Base-by-base conservation (phyloP, 768 basidiomycete species). In the Panellus pusillus region DNA sequence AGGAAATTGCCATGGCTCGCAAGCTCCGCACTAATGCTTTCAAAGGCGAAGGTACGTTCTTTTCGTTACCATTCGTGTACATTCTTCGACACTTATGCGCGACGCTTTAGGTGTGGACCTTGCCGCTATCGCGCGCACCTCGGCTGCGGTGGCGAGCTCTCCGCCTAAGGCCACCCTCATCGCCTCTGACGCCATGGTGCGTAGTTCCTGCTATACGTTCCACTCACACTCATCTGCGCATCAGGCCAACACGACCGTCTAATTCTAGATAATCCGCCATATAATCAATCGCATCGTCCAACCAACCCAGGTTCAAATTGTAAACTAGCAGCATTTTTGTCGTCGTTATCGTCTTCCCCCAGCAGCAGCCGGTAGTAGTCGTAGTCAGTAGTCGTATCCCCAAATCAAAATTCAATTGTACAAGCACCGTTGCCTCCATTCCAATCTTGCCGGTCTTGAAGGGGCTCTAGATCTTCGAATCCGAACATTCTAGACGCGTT, bases 41-140 rank as follows among this genome's bases (percentile, higher is more conserved):
- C 65, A 89, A 88, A 74, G 71, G 72, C 47, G 76, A 76, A 55
- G 78, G 84, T 83, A 54, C 50, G 74, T 65, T 11, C 7, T 27
- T 38, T 31, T 36, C 20, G 38, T 31, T 31, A 36, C 35, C 6
- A 15, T 18, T 19, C 47, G 9, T 9, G 24, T 24, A 24, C 24
- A 24, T 7, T 40, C 6, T 48, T 19, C 7, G 36, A 29, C 40
- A 14, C 31, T 57, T 15, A 53, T 40, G 50, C 20, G 50, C 36
- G n/a, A 20, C 20, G 42, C 35, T 12, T 17, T 50, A 76, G 74
- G 70, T 43, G 61, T 78, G 31, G 89, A 93, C 70, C 79, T 95
- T 54, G 77, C 80, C 31, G 76, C 86, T 50, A 94, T 95, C 63
- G 93, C 93, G 13, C 84, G 90, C 62, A 90, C 90, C 51, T 93